A percentile compares a stretch with the other conserved stretches of the same genome.
Conservation (phyloP, 2,329 filamentous ascomycete genomes). For the Bipolaris cookei region DNA sequence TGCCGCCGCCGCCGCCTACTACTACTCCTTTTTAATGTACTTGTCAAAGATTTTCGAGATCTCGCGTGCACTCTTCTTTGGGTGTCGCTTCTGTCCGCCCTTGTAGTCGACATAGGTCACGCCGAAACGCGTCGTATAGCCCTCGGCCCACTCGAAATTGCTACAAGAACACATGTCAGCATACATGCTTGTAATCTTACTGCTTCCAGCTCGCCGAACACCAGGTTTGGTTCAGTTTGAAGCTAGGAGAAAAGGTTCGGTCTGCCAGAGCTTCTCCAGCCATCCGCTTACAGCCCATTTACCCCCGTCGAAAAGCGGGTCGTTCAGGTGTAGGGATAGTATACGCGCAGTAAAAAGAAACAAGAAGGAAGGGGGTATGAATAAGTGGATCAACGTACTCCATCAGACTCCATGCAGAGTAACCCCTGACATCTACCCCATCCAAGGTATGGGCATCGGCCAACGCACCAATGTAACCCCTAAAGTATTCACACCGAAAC, state of each 20-base stretch:
- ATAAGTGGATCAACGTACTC: constrained; percentile 61
- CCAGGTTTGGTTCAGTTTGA: constrained; percentile 13
- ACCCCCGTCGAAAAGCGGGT: background rate
- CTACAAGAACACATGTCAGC: constrained; percentile 45
- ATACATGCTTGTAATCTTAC: constrained; percentile 1
- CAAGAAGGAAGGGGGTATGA: constrained; percentile 16
- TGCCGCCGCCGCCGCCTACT: constrained; percentile 23
- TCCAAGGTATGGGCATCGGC: constrained; percentile 73
- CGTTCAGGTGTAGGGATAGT: background rate
- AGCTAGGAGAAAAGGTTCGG: constrained; percentile 14
- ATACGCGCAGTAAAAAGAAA: background rate
- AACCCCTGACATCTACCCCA: constrained; percentile 78
- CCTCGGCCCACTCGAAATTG: constrained; percentile 93
- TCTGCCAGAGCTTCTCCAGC: constrained; percentile 2
- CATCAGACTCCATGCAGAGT: constrained; percentile 87
- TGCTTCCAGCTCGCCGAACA: background rate
- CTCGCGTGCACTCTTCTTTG: constrained; percentile 82
- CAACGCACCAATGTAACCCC: constrained; percentile 77
- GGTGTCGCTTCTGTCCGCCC: constrained; percentile 76
- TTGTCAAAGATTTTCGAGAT: constrained; percentile 74
- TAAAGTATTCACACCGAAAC: constrained; percentile 81
- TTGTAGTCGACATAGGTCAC: constrained; percentile 84
- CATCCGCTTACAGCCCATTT: background rate
- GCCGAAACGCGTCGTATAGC: constrained; percentile 85
- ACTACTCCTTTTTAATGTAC: constrained; percentile 67